Conservation (phyloP, 495 filamentous ascomycete genomes). For the Rhizodiscina lignyota region DNA sequence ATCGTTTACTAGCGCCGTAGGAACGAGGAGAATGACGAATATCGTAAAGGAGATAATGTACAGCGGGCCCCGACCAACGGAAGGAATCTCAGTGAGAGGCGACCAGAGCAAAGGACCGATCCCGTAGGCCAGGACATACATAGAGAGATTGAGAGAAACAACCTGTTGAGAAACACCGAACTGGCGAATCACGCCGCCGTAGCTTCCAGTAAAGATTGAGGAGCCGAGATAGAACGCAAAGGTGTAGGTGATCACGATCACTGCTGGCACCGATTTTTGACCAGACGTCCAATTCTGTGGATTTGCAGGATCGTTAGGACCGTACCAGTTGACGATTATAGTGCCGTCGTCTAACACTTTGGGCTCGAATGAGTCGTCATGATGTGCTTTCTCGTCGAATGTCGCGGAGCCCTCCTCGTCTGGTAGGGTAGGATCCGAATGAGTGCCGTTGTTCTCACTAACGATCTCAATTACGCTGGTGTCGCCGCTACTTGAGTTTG, state of each 20-base stretch:
- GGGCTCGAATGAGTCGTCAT: too few relatives aligned
- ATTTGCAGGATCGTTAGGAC: constrained; percentile 19
- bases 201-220: constrained; percentile 30
- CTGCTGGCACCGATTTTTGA: constrained; percentile 17
- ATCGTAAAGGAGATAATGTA: constrained; percentile 29
- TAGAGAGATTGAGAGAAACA: constrained; percentile 31
- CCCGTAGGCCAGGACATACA: constrained; percentile 37
- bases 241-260: constrained; percentile 23
- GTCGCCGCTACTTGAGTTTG: too few relatives aligned
- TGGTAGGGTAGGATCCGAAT: too few relatives aligned
- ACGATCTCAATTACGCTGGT: too few relatives aligned
- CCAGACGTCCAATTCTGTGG: constrained; percentile 21
- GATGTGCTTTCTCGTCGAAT: neutral
- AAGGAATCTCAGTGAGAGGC: constrained; percentile 29
- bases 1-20: constrained; percentile 29
- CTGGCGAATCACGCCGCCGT: constrained; percentile 19
- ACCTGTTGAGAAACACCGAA: constrained; percentile 25
- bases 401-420: neutral
- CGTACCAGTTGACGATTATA: constrained; percentile 24
- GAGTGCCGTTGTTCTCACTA: too few relatives aligned
- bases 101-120: constrained; percentile 29
- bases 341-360: constrained; percentile 18
- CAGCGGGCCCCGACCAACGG: constrained; percentile 27
- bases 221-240: constrained; percentile 31
- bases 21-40: constrained; percentile 32